A percentile compares a stretch with the other conserved stretches of the same genome.
Evolutionary conservation across 306 rosid genomes (phyloP).

Genomic region (Astragalus membranaceus): DNA sequence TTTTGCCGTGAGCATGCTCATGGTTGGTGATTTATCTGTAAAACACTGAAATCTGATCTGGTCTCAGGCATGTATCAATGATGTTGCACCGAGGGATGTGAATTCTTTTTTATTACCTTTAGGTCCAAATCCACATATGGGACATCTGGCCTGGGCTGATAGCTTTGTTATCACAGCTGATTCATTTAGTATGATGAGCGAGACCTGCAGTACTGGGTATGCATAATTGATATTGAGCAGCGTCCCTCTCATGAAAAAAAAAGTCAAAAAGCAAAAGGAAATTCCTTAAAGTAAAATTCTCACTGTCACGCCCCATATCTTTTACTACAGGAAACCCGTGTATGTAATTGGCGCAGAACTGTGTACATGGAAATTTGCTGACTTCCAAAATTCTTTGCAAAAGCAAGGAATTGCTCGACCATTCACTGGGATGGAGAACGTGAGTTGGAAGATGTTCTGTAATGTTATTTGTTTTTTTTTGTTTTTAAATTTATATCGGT

Average conservation of each 20-base stretch:
- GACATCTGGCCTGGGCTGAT: slow-evolving; percentile 82
- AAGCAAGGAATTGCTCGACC: slow-evolving; percentile 65
- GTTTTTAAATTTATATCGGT: neutral
- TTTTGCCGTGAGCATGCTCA: slow-evolving; percentile 11
- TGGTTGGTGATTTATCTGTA: neutral
- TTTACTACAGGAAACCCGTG: slow-evolving; percentile 74
- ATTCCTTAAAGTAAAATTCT: slow-evolving; percentile 16
- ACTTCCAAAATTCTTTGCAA: slow-evolving; percentile 63
- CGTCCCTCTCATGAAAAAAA: neutral
- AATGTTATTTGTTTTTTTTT: neutral
- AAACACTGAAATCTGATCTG: slow-evolving; percentile 1
- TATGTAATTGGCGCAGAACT: slow-evolving; percentile 67
- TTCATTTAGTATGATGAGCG: slow-evolving; percentile 93
- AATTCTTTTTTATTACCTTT: neutral
- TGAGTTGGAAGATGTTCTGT: slow-evolving; percentile 38
- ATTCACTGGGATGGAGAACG: slow-evolving; percentile 73
- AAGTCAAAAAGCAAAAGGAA: neutral
- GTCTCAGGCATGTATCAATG: neutral
- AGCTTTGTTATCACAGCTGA: slow-evolving; percentile 92
- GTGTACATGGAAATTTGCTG: slow-evolving; percentile 89
- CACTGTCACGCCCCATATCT: slow-evolving; percentile 4
- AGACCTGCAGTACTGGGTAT: slow-evolving; percentile 93
- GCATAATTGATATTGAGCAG: slow-evolving; percentile 23
- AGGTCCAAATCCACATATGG: slow-evolving; percentile 84
- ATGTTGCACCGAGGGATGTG: neutral